A percentile compares a stretch with the other conserved stretches of the same genome.
phyloP scores from a whole-genome alignment of 306 rosid genomes.

The Notholithocarpus densiflorus region DNA sequence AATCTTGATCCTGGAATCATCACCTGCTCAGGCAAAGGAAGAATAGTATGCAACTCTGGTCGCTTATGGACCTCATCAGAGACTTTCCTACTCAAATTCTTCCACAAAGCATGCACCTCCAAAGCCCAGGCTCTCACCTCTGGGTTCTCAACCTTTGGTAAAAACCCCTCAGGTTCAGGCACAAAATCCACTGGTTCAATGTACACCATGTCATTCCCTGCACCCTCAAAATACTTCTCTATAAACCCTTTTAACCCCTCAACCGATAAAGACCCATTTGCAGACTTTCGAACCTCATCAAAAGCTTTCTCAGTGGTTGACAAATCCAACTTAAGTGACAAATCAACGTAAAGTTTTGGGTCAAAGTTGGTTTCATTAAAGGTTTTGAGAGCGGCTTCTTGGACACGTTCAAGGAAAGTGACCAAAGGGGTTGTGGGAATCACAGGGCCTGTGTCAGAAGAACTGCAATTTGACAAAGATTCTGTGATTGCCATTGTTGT shows the following conservation, averaged over 20 bases:
- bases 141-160: conserved; percentile 55
- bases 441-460: conserved; percentile 17
- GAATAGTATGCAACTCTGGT: conserved; percentile 64
- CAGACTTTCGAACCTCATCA: conserved; percentile 30
- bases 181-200: conserved; percentile 59
- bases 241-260: conserved; percentile 39
- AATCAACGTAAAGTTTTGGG: conserved; percentile 71
- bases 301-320: conserved; percentile 44
- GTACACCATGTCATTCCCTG: conserved; percentile 69
- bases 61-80: conserved; percentile 32
- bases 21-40: conserved; percentile 50
- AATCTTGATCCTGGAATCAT: conserved; percentile 83
- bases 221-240: conserved; percentile 33
- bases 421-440: conserved; percentile 52
- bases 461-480: conserved; percentile 8
- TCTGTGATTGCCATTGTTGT: neutral
- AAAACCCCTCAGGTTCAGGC: conserved; percentile 53
- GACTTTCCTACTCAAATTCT: conserved; percentile 55
- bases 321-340: conserved; percentile 52
- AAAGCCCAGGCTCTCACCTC: conserved; percentile 74
- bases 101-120: conserved; percentile 76
- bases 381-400: conserved; percentile 45
- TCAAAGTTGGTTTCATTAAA: conserved; percentile 46
- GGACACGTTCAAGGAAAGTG: conserved; percentile 56
- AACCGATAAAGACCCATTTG: conserved; percentile 34